These are phyloP conservation scores for Agapanthus africanus DNA, from an alignment of 106 monocot genomes.

Conservation along the genomic window DNA sequence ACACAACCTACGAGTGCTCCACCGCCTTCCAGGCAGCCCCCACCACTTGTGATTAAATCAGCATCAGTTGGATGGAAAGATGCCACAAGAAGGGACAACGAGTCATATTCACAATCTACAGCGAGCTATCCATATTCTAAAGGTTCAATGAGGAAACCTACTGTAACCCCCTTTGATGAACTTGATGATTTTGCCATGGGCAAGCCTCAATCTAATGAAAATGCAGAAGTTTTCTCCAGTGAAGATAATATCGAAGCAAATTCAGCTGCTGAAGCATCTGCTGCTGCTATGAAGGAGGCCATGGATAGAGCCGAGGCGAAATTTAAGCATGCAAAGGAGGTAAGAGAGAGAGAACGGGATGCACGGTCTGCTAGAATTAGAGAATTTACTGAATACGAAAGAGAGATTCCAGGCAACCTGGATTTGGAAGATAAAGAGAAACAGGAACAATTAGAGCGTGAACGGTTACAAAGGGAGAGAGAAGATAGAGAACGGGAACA, in stretches of 20 bases:
- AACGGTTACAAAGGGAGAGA: slow-evolving; percentile 47
- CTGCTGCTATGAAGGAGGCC: slow-evolving; percentile 75
- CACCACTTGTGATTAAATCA: slow-evolving; percentile 40
- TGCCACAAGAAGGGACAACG: slow-evolving; percentile 26
- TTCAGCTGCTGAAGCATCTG: slow-evolving; percentile 52
- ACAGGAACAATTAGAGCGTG: slow-evolving; percentile 42
- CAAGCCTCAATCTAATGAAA: slow-evolving; percentile 32
- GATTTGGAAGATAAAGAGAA: slow-evolving; percentile 33
- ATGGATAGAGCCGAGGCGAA: slow-evolving; percentile 75
- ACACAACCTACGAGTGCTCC: slow-evolving; percentile 78
- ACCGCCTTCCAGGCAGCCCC: slow-evolving; percentile 77
- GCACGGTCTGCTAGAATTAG: slow-evolving; percentile 28
- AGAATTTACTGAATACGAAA: slow-evolving; percentile 46
- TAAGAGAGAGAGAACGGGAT: slow-evolving; percentile 71
- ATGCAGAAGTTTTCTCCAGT: slow-evolving; percentile 19
- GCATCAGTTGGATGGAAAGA: slow-evolving; percentile 19
- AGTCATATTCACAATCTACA: slow-evolving; percentile 16
- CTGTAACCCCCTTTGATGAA: slow-evolving; percentile 50
- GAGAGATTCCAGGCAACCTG: slow-evolving; percentile 14
- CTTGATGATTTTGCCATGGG: slow-evolving; percentile 74
- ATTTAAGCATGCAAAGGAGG: slow-evolving; percentile 82
- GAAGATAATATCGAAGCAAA: slow-evolving; percentile 61
- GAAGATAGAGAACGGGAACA: slow-evolving; percentile 74
- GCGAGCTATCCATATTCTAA: no score
- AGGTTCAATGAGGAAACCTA: slow-evolving; percentile 26